These are phyloP conservation scores for Plasmodium coatneyi DNA, from an alignment of 169 alveolate genomes.

Conservation along the genomic window DNA sequence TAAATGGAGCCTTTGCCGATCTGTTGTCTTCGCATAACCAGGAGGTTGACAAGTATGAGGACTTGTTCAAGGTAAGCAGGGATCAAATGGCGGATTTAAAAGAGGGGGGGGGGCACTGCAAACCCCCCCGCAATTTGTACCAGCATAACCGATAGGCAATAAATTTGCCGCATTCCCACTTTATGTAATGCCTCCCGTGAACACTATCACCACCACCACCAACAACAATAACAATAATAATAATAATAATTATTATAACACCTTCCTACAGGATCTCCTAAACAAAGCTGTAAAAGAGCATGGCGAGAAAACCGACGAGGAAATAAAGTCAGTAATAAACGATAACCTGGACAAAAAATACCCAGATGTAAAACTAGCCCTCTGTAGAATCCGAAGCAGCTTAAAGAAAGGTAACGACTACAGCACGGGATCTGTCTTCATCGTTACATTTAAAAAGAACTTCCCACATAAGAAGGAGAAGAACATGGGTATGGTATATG, in stretches of 20 bases:
- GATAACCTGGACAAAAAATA: constrained; percentile 68
- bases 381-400: constrained; percentile 53
- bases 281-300: constrained; percentile 54
- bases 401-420: constrained; percentile 44
- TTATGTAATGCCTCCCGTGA: not conserved
- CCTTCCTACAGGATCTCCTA: constrained; percentile 25
- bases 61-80: constrained; percentile 72
- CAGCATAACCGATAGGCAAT: not conserved
- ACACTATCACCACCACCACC: not conserved
- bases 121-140: not conserved
- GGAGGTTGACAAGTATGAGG: constrained; percentile 76
- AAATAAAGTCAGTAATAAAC: constrained; percentile 47
- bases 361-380: constrained; percentile 67
- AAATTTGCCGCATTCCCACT: not conserved
- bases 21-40: constrained; percentile 74
- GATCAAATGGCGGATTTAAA: not conserved
- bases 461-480: constrained; percentile 72
- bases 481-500: constrained; percentile 82
- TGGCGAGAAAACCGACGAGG: constrained; percentile 63
- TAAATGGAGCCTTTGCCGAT: constrained; percentile 78
- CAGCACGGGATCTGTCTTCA: constrained; percentile 67
- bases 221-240: too few relatives aligned
- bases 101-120: not conserved
- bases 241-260: not conserved
- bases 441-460: constrained; percentile 75